phyloP scores from a whole-genome alignment of 805 yeast species.

The Jamesozyma hellenica region DNA sequence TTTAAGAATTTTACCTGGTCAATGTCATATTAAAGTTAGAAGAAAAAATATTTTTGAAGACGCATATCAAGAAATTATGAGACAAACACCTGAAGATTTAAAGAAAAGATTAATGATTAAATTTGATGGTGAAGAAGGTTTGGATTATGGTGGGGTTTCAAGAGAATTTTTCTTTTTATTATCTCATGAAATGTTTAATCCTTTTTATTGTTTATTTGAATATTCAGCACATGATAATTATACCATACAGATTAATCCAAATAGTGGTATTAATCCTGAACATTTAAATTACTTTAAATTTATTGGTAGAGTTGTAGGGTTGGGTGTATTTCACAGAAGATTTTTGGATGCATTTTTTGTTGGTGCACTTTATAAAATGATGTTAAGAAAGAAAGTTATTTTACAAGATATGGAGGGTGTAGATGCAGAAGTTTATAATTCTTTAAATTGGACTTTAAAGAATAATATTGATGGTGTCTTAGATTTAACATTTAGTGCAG shows the following conservation, averaged over 20 bases:
- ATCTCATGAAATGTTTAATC: constrained; percentile 98
- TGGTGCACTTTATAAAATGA: constrained; percentile 96
- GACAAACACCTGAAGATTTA: constrained; percentile 96
- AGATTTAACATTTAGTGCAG: constrained; percentile 80
- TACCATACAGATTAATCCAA: constrained; percentile 95
- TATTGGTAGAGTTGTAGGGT: constrained; percentile 95
- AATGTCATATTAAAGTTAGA: constrained; percentile 95
- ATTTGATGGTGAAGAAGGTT: constrained; percentile 98
- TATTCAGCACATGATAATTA: constrained; percentile 97
- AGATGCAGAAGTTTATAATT: constrained; percentile 91
- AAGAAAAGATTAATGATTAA: constrained; percentile 96
- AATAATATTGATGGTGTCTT: constrained; percentile 84
- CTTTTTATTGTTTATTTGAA: constrained; percentile 93
- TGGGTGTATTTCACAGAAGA: constrained; percentile 96
- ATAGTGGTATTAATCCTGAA: constrained; percentile 94
- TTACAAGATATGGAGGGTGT: constrained; percentile 98
- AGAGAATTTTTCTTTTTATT: constrained; percentile 93
- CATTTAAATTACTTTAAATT: constrained; percentile 96
- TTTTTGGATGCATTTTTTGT: constrained; percentile 97
- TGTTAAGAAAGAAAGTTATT: constrained; percentile 87
- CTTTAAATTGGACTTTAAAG: constrained; percentile 90
- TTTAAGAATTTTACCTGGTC: constrained; percentile 92
- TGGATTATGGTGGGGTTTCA: constrained; percentile 98
- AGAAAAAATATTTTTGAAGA: constrained; percentile 95
- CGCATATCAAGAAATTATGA: constrained; percentile 95